Evolutionary conservation across 192 early-diverging fungal genomes (phyloP).

Genomic region (Rhizophagus clarus): DNA sequence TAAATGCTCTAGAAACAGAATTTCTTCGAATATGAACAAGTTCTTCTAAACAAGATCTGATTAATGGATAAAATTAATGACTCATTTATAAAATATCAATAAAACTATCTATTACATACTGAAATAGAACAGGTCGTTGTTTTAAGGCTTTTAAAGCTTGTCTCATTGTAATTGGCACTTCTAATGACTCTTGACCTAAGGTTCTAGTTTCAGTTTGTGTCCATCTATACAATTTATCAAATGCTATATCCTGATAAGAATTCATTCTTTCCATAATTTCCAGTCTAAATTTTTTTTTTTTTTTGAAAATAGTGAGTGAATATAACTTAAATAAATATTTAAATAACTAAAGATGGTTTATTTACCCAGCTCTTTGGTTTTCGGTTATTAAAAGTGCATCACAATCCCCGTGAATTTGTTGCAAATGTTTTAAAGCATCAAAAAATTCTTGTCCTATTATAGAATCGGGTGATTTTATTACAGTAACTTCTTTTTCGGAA

Average conservation of each 20-base stretch:
- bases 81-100: not conserved
- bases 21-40: conserved; percentile 67
- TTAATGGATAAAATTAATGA: not conserved
- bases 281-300: conserved; percentile 49
- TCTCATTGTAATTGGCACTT: conserved; percentile 62
- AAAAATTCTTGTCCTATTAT: conserved; percentile 69
- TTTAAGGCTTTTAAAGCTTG: conserved; percentile 69
- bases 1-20: conserved; percentile 67
- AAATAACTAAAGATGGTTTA: not conserved
- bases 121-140: conserved; percentile 73
- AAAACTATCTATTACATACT: conserved; percentile 47
- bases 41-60: conserved; percentile 72
- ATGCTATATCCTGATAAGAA: conserved; percentile 71
- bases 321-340: not conserved
- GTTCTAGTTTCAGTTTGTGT: conserved; percentile 67
- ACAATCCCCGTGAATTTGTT: conserved; percentile 75
- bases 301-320: not conserved
- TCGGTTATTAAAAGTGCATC: conserved; percentile 71
- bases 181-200: conserved; percentile 69
- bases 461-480: conserved; percentile 54
- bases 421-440: conserved; percentile 65
- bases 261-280: conserved; percentile 80
- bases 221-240: conserved; percentile 77
- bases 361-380: conserved; percentile 75
- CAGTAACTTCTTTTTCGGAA: conserved; percentile 63